Base-by-base conservation (phyloP, 2,329 filamentous ascomycete genomes). In the Phialophora chinensis region DNA sequence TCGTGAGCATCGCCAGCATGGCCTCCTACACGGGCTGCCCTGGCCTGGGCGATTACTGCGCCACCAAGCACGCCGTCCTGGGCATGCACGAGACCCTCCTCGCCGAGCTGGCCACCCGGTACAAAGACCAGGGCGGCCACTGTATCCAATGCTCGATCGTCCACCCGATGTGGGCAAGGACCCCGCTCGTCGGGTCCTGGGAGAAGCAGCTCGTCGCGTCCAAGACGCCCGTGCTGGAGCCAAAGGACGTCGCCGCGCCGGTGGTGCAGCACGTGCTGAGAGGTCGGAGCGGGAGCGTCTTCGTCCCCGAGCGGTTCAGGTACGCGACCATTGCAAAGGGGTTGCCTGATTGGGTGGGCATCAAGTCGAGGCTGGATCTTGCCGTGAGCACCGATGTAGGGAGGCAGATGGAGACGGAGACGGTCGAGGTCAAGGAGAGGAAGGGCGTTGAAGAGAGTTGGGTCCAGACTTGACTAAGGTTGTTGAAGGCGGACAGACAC, bases 1-100 rank as follows among this genome's bases (percentile, higher is more conserved):
- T 92, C 53, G 88, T 92, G 27, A 91, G 87, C 0, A 83, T 92
- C 20, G 87, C 90, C 20, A 88, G 85, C 3, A 81, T 87, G 55
- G 88, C 89, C 0, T 84, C 85, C 10, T 91, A 86, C 78, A 72
- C 87, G 3, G 81, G 84, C 1, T 83, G 86, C 0, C 86, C 89
- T 2, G 83, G 83, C 71, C 85, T 91, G 82, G 85, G 88, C 52
- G 88, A 91, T 77, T 92, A 92, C 77, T 80, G 82, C 1, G 83
- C 87, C 6, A 85, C 84, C 69, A 92, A 92, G 77, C 85, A 89
- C 1, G 89, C 88, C 0, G 85, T 88, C 1, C 75, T 90, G 17
- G 80, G 86, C 1, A 88, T 92, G 76, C 90, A 92, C 74, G 89
- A 92, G 74, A 89, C 53, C 0, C 76, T 90, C 2, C 78, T 83